Evolutionary conservation across 2,329 filamentous ascomycete species (phyloP), one percentile per base, ranked within the genome.

Genomic region (Colletotrichum sp.): DNA sequence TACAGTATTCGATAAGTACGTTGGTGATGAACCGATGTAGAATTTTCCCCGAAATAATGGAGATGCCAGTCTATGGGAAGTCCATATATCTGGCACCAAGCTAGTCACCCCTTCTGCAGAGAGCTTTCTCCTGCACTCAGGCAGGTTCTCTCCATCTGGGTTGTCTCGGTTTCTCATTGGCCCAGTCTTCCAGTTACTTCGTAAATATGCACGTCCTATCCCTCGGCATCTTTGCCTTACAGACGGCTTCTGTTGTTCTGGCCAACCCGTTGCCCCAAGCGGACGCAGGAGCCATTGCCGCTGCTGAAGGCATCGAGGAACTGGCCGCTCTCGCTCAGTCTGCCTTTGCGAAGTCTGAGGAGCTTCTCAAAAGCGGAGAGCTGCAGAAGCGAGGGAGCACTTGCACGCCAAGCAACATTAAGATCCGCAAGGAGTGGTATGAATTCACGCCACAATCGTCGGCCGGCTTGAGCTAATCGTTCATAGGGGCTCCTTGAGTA

Each of bases 131-230:
- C 39, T 32, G 28, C 60, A 15, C 30, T 65, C 60, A 65, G 60
- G 12, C 57, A 49, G 81, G 1, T 78, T 80, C 8, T 78, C 85
- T 9, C 81, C 10, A 52, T 52, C 86, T 39, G 79, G 79, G 68
- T 85, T 87, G 79, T 87, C 86, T 85, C 84, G 15, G 3, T 34
- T 26, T 24, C n/a, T 32, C 39, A 24, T 52, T 26, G 24, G 24
- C 63, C 39, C n/a, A 52, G 21, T 3, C 34, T 13, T 15, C 18
- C n/a, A 12, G 13, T 28, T 16, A 34, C n/a, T 12, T 16, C 10
- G 8, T 30, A n/a, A 60, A n/a, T 49, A 68, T 72, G 70, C 70
- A 57, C 49, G 59, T 59, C 34, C 21, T 39, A 24, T 60, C 49
- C n/a, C 34, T 78, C 8, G 66, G 77, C 26, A 71, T 80, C 8